These are phyloP conservation scores for Nowakowskiella sp. DNA, from an alignment of 192 early-diverging fungal genomes.

Conservation along the genomic window DNA sequence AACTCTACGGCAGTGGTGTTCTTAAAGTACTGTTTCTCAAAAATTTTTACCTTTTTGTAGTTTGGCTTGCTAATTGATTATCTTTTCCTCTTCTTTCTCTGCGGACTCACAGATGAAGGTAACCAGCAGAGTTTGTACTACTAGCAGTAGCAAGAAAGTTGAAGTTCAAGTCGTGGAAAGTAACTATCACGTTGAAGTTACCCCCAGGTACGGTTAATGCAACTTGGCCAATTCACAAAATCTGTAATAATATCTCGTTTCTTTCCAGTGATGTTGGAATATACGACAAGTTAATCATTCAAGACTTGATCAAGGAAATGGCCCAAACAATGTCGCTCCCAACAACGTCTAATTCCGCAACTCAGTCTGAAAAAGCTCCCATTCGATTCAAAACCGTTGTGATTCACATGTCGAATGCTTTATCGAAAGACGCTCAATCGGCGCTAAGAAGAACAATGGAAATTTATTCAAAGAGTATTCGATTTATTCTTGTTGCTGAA, in stretches of 20 bases:
- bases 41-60: conserved; percentile 5
- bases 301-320: conserved; percentile 93
- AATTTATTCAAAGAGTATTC: conserved; percentile 90
- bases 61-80: conserved; percentile 6
- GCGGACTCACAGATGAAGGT: conserved; percentile 65
- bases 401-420: conserved; percentile 85
- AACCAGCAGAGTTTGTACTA: conserved; percentile 75
- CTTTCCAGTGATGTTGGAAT: conserved; percentile 82
- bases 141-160: conserved; percentile 76
- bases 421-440: conserved; percentile 87
- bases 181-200: conserved; percentile 95
- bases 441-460: conserved; percentile 99
- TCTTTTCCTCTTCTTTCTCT: background rate
- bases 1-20: conserved; percentile 82
- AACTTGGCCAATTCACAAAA: background rate
- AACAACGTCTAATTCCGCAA: conserved; percentile 44
- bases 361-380: background rate
- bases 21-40: conserved; percentile 59
- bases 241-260: background rate
- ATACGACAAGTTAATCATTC: conserved; percentile 85
- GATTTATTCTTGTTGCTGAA: conserved; percentile 88
- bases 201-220: conserved; percentile 62
- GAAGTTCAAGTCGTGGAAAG: conserved; percentile 82
- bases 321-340: conserved; percentile 95
- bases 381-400: conserved; percentile 63